phyloP scores from a whole-genome alignment of 116 monocot genomes.

The Iris pallida region DNA sequence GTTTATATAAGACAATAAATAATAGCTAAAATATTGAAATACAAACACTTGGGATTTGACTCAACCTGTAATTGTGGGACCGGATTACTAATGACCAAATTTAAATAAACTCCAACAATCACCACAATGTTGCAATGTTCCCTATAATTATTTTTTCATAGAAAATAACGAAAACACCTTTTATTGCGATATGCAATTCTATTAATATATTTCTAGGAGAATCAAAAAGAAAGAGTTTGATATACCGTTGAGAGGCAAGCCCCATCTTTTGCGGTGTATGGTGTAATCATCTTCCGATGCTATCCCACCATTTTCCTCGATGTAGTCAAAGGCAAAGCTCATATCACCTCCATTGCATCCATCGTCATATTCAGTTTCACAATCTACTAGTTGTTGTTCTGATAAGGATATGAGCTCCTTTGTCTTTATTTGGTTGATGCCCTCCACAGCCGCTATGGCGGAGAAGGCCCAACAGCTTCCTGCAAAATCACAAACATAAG shows the following conservation, averaged over 20 bases:
- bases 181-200: no score
- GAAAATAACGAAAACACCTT: neutral
- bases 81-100: no score
- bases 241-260: constrained; percentile 26
- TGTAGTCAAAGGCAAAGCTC: constrained; percentile 44
- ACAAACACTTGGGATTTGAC: no score
- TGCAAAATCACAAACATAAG: neutral
- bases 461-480: constrained; percentile 44
- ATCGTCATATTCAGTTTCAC: constrained; percentile 20
- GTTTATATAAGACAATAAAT: no score
- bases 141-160: no score
- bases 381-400: constrained; percentile 34
- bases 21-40: no score
- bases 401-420: constrained; percentile 28
- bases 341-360: constrained; percentile 52
- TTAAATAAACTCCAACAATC: no score
- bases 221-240: neutral
- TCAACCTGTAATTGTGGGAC: no score
- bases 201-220: neutral
- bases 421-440: constrained; percentile 30
- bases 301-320: constrained; percentile 35
- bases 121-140: no score
- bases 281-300: constrained; percentile 30
- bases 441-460: constrained; percentile 21
- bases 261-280: constrained; percentile 32